Evolutionary conservation across 257 asterid genomes (phyloP).

Genomic region (Oldenlandia corymbosa): DNA sequence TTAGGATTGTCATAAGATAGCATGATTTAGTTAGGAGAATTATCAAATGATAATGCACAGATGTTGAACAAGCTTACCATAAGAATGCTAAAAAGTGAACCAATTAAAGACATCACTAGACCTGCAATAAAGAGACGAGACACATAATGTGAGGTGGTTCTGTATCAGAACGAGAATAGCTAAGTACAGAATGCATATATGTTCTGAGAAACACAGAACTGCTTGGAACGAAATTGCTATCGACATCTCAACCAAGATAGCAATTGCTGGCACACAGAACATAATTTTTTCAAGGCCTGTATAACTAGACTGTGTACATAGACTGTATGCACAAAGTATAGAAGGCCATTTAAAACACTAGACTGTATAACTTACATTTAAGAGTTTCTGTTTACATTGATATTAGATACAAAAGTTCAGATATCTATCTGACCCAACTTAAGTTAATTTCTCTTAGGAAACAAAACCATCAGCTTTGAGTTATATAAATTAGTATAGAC

Average conservation of each 20-base stretch:
- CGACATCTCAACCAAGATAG: neutral
- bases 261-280: neutral
- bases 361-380: neutral
- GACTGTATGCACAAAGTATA: no score
- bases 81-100: constrained; percentile 69
- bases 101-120: constrained; percentile 78
- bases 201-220: neutral
- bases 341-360: neutral
- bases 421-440: no score
- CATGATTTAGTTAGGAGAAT: neutral
- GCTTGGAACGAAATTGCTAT: neutral
- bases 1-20: neutral
- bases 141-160: neutral
- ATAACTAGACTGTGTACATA: neutral
- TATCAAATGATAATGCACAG: neutral
- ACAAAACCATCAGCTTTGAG: neutral
- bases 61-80: constrained; percentile 44
- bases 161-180: neutral
- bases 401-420: no score
- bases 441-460: neutral
- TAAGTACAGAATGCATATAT: neutral
- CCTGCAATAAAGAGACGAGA: constrained; percentile 38
- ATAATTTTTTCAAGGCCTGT: neutral
- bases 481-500: no score
- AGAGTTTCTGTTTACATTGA: neutral